A percentile compares a stretch with the other conserved stretches of the same genome.
phyloP scores from a whole-genome alignment of 1,284 basidiomycete species.

The Papiliotrema terrestris region DNA sequence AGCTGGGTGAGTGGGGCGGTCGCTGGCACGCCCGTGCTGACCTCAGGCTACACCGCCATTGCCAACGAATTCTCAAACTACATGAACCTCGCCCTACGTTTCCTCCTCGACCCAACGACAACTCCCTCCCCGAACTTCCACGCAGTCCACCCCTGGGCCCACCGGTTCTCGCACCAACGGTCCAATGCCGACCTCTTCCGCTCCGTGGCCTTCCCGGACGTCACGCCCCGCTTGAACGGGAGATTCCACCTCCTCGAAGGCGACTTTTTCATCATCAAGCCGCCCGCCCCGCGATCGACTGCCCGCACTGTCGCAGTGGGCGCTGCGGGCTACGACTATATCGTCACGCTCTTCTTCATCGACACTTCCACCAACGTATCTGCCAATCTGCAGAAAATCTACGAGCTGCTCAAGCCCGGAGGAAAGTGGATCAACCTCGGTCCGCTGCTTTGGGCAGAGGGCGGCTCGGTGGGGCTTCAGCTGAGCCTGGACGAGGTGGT shows the following conservation, averaged over 20 bases:
- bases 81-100: slow-evolving; percentile 1
- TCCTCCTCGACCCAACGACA: background rate
- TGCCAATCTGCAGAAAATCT: slow-evolving; percentile 3
- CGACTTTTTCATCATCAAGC: slow-evolving; percentile 1
- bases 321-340: slow-evolving; percentile 2
- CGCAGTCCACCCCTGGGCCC: background rate
- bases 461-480: slow-evolving; percentile 3
- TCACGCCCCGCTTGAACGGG: slow-evolving; percentile 1
- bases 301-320: too few species aligned
- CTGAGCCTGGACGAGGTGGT: slow-evolving; percentile 2
- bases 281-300: background rate
- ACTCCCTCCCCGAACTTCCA: background rate
- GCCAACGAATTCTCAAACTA: slow-evolving; percentile 3
- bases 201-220: slow-evolving; percentile 6
- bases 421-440: slow-evolving; percentile 7
- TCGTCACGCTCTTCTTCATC: slow-evolving; percentile 11
- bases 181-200: slow-evolving; percentile 3
- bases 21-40: background rate
- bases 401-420: slow-evolving; percentile 1
- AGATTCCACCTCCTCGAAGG: slow-evolving; percentile 5
- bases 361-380: slow-evolving; percentile 7
- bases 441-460: slow-evolving; percentile 5
- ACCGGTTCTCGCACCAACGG: slow-evolving; percentile 6
- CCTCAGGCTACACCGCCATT: background rate
- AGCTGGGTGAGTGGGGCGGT: background rate